Base-by-base conservation (phyloP, 495 filamentous ascomycete genomes). In the Talaromyces borbonicus region DNA sequence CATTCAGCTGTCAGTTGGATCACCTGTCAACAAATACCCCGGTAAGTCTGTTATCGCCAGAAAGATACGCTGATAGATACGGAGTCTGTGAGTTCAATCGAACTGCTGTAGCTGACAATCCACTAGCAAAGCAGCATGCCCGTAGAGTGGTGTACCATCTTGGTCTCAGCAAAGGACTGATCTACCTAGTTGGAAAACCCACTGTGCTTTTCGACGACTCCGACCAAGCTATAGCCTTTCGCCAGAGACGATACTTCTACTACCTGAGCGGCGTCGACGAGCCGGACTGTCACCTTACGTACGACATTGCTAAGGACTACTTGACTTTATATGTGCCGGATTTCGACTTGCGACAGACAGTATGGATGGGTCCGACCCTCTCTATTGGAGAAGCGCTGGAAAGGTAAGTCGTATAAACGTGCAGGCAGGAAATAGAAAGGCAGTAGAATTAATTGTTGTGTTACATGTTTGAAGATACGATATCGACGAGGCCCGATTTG, bases 341-440 rank as follows among this genome's bases (percentile, higher is more conserved):
- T n/a, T 78, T 95, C 55, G 79, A 92, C 48, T 78, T 90, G 37
- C 84, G 85, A 37, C 78, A 75, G 42, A 90, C 95, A 4, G 86
- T 97, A 54, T 97, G 92, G 92, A 84, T 83, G 46, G 93, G 92
- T n/a, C 79, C 95, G 16, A 92, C 92, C 1, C 63, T 93, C 40
- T 79, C 78, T 6, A 57, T 70, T 32, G 72, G 85, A 27, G 85
- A 95, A 51, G 92, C 90, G 12, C 64, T 77, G 48, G 50, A 72
- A n/a, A 72, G 72, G 35, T 48, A 48, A 23, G 23, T 75, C 85
- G 40, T 80, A 74, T 56, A 65, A 85, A 7, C 63, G 69, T 7
- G 77, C 75, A 15, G 62, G 67, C 19, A 53, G 62, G n/a, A 59
- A 69, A 20, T 52, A 56, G 20, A 59, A 63, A 8, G 78, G 69